Base-by-base conservation (phyloP, 2,329 filamentous ascomycete genomes). In the Aspergillus fumigatiaffinis region DNA sequence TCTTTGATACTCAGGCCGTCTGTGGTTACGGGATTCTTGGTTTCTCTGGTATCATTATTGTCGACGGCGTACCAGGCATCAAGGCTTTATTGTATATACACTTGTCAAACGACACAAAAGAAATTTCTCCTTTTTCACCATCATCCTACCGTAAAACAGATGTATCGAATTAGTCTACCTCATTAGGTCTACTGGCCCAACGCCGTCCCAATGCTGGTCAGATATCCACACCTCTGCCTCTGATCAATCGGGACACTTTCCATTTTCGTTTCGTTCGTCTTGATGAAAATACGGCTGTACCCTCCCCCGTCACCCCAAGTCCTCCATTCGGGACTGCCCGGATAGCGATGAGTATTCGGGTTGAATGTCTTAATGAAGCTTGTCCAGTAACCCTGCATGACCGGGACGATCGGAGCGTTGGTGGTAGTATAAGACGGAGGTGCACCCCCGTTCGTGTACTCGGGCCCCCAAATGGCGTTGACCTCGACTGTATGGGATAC, bases 311-410 rank as follows among this genome's bases (percentile, higher is more conserved):
- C 53, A 1, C 58, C 69, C 50, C 79, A 85, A 4, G 70, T 68
- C 59, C 75, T 70, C 86, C 85, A 88, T 54, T 71, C 71, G 3
- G 83, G 82, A 47, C 76, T 76, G 0, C 77, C 79, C 0, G 60
- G 41, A 47, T 71, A 60, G 8, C 83, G 78, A 54, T 79, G 72
- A 17, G 64, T 76, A 67, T 92, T 92, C 0, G 89, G 89, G 69
- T 92, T 78, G 41, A 85, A 79, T 0, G 78, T 79, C 26, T 82
- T 76, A 59, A 92, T 85, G 68, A 92, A 92, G 61, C 85, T 89
- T 1, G 85, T 84, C 87, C 88, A 92, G 71, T 91, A 92, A 0
- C 79, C 81, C 66, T 90, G 87, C 28, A 89, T 81, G 0, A 88
- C 73, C 0, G 82, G 78, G 1, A 88, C 79, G 5, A 88, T 84